These are phyloP conservation scores for Bocquillonia castaneifolia DNA, from an alignment of 441 rosid species.

Conservation along the genomic window DNA sequence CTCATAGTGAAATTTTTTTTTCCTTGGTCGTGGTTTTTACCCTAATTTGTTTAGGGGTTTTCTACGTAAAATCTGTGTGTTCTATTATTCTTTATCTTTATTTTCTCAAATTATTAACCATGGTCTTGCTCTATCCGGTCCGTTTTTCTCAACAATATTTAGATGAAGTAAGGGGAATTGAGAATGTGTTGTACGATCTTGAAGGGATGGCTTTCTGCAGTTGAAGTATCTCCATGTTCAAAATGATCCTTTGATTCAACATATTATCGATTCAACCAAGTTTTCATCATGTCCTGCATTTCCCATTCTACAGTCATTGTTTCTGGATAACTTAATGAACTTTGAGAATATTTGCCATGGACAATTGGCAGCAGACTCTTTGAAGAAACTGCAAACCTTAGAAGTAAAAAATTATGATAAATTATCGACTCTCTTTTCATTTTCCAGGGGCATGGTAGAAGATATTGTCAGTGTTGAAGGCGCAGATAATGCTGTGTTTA, in stretches of 20 bases:
- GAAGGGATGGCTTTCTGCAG: conserved; percentile 14
- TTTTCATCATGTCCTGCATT: background rate
- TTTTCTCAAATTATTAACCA: no score
- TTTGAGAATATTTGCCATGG: conserved; percentile 13
- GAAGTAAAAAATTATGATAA: background rate
- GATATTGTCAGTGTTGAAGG: background rate
- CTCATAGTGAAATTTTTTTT: no score
- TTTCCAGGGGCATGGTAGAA: background rate
- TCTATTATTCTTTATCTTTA: no score
- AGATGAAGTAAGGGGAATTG: background rate
- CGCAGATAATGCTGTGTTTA: background rate
- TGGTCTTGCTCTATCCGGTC: no score
- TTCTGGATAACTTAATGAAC: background rate
- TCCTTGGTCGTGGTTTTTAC: no score
- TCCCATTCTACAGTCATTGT: conserved; percentile 3
- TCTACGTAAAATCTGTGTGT: no score
- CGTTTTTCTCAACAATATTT: no score
- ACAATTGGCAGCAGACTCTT: background rate
- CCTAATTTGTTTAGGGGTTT: no score
- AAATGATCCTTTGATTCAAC: conserved; percentile 1
- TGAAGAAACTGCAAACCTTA: conserved; percentile 9
- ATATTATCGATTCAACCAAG: background rate
- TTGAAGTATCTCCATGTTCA: conserved; percentile 18
- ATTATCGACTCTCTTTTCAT: conserved; percentile 5
- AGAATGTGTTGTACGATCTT: background rate